phyloP scores from a whole-genome alignment of 176 grass and related monocot genomes.

The Triticum turgidum region DNA sequence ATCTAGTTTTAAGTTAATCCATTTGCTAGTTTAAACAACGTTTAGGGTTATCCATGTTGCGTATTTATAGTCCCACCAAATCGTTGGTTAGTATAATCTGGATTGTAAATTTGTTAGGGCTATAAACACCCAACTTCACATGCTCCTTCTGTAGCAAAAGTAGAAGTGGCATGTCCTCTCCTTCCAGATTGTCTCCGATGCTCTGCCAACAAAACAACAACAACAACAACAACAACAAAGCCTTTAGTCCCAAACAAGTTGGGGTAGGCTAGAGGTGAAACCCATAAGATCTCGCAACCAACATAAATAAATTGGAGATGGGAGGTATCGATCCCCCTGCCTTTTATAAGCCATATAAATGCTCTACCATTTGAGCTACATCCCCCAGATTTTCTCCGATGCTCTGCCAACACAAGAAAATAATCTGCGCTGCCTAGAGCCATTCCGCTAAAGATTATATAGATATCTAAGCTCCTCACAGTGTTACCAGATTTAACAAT shows the following conservation, averaged over 20 bases:
- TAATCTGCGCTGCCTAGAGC: background rate
- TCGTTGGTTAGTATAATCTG: background rate
- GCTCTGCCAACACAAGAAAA: background rate
- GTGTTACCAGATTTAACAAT: background rate
- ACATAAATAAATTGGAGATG: too few species aligned
- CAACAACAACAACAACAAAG: too few species aligned
- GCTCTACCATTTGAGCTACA: slow-evolving; percentile 36
- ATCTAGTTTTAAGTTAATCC: background rate
- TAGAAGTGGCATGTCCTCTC: background rate
- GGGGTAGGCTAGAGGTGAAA: too few species aligned
- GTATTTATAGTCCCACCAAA: background rate
- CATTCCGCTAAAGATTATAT: background rate
- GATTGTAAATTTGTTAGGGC: background rate
- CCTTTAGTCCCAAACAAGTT: too few species aligned
- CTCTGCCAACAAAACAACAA: background rate
- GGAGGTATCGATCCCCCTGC: too few species aligned
- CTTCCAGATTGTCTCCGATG: background rate
- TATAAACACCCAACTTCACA: background rate
- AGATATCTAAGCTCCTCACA: background rate
- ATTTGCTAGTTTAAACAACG: background rate
- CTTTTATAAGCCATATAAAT: background rate
- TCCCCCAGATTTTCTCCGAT: background rate
- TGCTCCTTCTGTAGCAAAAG: background rate
- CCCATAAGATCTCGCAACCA: too few species aligned
- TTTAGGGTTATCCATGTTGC: background rate